These are phyloP conservation scores for Collybia nuda DNA, from an alignment of 768 basidiomycete genomes.

Conservation along the genomic window DNA sequence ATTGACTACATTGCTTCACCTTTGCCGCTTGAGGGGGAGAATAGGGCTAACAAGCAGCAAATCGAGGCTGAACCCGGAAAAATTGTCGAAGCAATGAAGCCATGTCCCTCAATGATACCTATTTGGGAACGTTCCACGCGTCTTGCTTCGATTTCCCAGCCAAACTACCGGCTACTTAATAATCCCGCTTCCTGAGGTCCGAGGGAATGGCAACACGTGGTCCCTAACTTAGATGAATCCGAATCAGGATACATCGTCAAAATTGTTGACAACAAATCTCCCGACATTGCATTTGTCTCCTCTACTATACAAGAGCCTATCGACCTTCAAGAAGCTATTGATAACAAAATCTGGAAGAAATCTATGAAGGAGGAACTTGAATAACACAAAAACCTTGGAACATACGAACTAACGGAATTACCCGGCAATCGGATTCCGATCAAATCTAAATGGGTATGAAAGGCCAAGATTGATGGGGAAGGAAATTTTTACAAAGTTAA, in stretches of 20 bases:
- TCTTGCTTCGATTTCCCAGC: too few relatives aligned
- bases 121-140: too few relatives aligned
- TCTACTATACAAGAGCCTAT: background rate
- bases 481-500: background rate
- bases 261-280: background rate
- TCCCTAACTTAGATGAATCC: background rate
- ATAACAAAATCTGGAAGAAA: background rate
- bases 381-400: background rate
- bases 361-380: background rate
- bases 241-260: background rate
- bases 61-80: background rate
- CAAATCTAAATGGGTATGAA: background rate
- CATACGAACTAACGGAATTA: background rate
- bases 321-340: background rate
- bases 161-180: too few relatives aligned
- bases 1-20: background rate
- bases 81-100: background rate
- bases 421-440: background rate
- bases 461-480: background rate
- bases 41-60: background rate
- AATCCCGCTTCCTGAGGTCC: too few relatives aligned
- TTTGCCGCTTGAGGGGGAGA: background rate
- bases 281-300: background rate
- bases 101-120: too few relatives aligned
- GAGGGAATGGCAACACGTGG: too few relatives aligned